A percentile compares a stretch with the other conserved stretches of the same genome.
Conservation (phyloP, 2,329 filamentous ascomycete genomes). For the Fusarium lyarnte region DNA sequence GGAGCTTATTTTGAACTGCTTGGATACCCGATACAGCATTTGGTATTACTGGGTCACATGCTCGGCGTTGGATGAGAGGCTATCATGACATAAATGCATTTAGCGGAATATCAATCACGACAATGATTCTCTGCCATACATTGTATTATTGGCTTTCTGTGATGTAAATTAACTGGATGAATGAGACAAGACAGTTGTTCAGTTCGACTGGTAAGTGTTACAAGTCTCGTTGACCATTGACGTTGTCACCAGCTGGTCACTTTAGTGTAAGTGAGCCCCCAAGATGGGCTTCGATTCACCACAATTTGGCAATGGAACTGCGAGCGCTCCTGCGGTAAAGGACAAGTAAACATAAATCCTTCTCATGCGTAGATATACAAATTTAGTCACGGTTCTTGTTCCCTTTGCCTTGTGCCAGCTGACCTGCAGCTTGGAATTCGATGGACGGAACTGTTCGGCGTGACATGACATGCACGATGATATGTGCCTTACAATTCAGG, state of each 20-base stretch:
- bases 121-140: slow-evolving; percentile 16
- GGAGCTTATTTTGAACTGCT: slow-evolving; percentile 39
- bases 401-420: slow-evolving; percentile 16
- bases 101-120: slow-evolving; percentile 42
- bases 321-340: neutral
- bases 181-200: too few species aligned
- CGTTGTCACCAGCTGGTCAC: neutral
- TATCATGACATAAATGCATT: slow-evolving; percentile 38
- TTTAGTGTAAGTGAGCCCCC: neutral
- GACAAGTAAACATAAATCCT: neutral
- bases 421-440: slow-evolving; percentile 17
- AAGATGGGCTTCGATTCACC: neutral
- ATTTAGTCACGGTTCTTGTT: neutral
- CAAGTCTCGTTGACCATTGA: neutral
- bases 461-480: slow-evolving; percentile 32
- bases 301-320: neutral
- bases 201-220: neutral
- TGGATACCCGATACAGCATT: slow-evolving; percentile 49
- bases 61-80: slow-evolving; percentile 43
- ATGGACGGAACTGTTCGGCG: slow-evolving; percentile 13
- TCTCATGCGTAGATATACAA: neutral
- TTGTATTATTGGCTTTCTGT: neutral
- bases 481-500: slow-evolving; percentile 41
- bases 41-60: slow-evolving; percentile 38
- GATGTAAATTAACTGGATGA: neutral